Base-by-base conservation (phyloP, 192 early-diverging fungal genomes). In the Coemansia sp. region DNA sequence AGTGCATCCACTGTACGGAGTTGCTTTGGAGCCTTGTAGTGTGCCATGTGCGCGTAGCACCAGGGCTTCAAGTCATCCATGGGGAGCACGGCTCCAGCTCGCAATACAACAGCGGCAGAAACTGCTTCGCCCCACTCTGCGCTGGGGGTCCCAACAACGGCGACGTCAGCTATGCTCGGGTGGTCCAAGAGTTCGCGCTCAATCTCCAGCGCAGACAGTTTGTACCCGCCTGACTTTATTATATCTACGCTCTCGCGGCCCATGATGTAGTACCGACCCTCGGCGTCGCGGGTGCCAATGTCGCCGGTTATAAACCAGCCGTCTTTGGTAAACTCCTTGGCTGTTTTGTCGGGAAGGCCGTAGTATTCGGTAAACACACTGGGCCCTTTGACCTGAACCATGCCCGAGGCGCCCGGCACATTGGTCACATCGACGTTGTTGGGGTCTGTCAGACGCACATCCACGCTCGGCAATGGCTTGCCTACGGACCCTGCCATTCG, bases 141-240 rank as follows among this genome's bases (percentile, higher is more conserved):
- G 69, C 88, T 86, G 23, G 86, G 82, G 8, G 93, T 45, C 33
- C 93, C 93, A 16, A 94, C 70, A 0, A 93, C 88, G 12, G 89
- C 88, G 23, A 88, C 87, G 59, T 95, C 94, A 13, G 58, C 38
- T 18, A 95, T 83, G 62, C 60, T 65, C 7, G 85, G 73, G 38
- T 86, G 78, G 41, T 87, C 83, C 16, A 93, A 71, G 3, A 94
- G 71, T 73, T 91, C 88, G 6, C 91, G 86, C 74, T 95, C 94
- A 47, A 95, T 88, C 70, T 92, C 92, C 52, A 94, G 68, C 0
- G 94, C 91, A 0, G 88, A 90, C 23, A 95, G 81, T 73, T 94
- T 95, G 83, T 90, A 93, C 6, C 93, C 93, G 58, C 94, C 93
- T 12, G 88, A 86, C 82, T 95, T 95, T 43, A 95, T 91, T 18